Base-by-base conservation (phyloP, 805 yeast species). In the Kluyveromyces wickerhamii region DNA sequence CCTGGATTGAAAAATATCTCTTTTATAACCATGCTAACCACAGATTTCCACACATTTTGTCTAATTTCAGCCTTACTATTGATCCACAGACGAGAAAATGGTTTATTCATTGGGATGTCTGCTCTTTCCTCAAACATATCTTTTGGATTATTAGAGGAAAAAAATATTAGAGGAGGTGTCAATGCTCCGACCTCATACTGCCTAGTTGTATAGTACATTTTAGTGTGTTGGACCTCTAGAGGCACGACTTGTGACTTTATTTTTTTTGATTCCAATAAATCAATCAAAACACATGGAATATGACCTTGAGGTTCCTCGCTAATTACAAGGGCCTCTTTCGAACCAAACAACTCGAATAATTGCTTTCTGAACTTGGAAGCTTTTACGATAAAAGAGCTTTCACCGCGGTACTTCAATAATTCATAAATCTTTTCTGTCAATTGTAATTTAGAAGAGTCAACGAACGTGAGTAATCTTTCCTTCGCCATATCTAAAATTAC, bases 11-110 rank as follows among this genome's bases (percentile, higher is more conserved):
- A 63, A 5, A 72, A 60, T 7, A 77, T 52, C 4, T 65, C 59
- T 28, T 63, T 50, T 0, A 75, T 37, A 1, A 80, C 43, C 8
- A 74, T 62, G 15, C 67, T 59, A 0, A 79, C 53, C 1, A 79
- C 54, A 33, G 65, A 68, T 10, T 58, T 57, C 94, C 95, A 88
- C 5, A 85, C 56, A 0, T 50, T 48, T 17, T 52, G 57, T 40
- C 80, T 77, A 27, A 87, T 66, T 18, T 65, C 54, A 2, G 94
- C 89, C 21, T 62, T 54, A 23, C 79, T 54, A 44, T 79, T 81
- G 9, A 83, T 64, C 95, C 96, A 86, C 7, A 80, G 52, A 25
- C 71, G 70, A 2, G 81, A 71, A 39, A 84, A 78, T 2, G 87
- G 73, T 13, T 65, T 57, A 0, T 79, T 80, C 7, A 63, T 42